Conservation (phyloP, 164 flowering plant species). For the Nymphaea colorata region DNA sequence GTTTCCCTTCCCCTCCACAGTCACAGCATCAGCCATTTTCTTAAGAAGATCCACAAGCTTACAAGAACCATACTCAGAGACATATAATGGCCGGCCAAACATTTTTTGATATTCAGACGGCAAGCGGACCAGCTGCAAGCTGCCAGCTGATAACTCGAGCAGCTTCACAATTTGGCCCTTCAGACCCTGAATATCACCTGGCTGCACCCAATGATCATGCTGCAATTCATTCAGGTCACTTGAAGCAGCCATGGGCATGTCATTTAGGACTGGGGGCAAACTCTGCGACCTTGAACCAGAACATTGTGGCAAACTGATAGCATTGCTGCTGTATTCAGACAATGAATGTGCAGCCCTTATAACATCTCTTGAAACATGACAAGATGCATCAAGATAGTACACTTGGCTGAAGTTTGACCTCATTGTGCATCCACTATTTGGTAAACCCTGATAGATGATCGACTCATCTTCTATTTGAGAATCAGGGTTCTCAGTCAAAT, state of each 20-base stretch:
- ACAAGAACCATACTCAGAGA: slow-evolving; percentile 60
- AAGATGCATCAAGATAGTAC: slow-evolving; percentile 19
- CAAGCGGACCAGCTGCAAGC: slow-evolving; percentile 49
- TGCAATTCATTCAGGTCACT: slow-evolving; percentile 21
- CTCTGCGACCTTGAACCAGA: slow-evolving; percentile 40
- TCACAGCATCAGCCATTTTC: slow-evolving; percentile 56
- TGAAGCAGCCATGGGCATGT: slow-evolving; percentile 19
- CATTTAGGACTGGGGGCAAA: slow-evolving; percentile 45
- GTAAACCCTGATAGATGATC: slow-evolving; percentile 51
- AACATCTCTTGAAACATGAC: slow-evolving; percentile 23
- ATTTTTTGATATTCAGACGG: slow-evolving; percentile 65
- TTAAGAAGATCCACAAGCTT: slow-evolving; percentile 80
- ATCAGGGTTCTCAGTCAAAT: slow-evolving; percentile 10
- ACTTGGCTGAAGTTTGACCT: slow-evolving; percentile 15
- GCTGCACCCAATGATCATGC: slow-evolving; percentile 56
- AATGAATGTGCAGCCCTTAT: slow-evolving; percentile 38
- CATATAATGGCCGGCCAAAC: slow-evolving; percentile 70
- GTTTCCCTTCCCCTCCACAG: slow-evolving; percentile 63
- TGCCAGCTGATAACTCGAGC: slow-evolving; percentile 76
- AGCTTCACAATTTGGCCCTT: slow-evolving; percentile 66
- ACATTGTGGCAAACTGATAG: slow-evolving; percentile 23
- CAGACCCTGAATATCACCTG: slow-evolving; percentile 76
- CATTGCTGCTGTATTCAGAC: slow-evolving; percentile 29
- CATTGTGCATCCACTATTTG: slow-evolving; percentile 21
- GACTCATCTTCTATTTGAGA: slow-evolving; percentile 67